phyloP scores from a whole-genome alignment of 768 basidiomycete species.

The Hygrophorus russula region DNA sequence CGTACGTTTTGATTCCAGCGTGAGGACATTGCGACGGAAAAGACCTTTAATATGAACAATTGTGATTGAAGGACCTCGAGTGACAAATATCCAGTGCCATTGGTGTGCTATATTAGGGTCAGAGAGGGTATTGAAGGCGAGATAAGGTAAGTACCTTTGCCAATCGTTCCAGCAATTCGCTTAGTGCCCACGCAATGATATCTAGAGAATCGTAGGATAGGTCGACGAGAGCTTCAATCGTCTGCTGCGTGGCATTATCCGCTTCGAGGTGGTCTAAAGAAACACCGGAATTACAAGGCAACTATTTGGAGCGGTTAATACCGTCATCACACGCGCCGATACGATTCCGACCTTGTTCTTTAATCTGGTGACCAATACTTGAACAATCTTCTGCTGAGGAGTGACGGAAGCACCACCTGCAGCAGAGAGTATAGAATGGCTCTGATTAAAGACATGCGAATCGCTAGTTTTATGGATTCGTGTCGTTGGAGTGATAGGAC shows the following conservation, averaged over 20 bases:
- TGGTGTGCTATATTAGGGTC: slow-evolving; percentile 33
- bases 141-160: slow-evolving; percentile 42
- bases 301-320: slow-evolving; percentile 28
- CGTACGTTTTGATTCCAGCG: slow-evolving; percentile 51
- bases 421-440: slow-evolving; percentile 23
- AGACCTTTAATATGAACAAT: slow-evolving; percentile 73
- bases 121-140: slow-evolving; percentile 9
- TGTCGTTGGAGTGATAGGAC: slow-evolving; percentile 20
- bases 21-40: slow-evolving; percentile 67
- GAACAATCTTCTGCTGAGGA: slow-evolving; percentile 75
- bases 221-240: slow-evolving; percentile 71
- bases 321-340: slow-evolving; percentile 1
- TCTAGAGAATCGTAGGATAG: slow-evolving; percentile 69
- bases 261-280: slow-evolving; percentile 62
- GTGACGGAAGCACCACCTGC: slow-evolving; percentile 33
- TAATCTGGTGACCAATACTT: slow-evolving; percentile 68
- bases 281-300: slow-evolving; percentile 78
- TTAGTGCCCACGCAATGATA: slow-evolving; percentile 68
- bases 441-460: slow-evolving; percentile 31
- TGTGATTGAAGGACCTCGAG: slow-evolving; percentile 80
- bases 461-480: slow-evolving; percentile 55
- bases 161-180: slow-evolving; percentile 67
- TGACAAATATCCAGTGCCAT: slow-evolving; percentile 37
- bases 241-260: slow-evolving; percentile 64
- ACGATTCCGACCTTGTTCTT: slow-evolving; percentile 56